A percentile compares a stretch with the other conserved stretches of the same genome.
phyloP scores from a whole-genome alignment of 1,284 basidiomycete species.

The Erythrobasidium hasegawianum region DNA sequence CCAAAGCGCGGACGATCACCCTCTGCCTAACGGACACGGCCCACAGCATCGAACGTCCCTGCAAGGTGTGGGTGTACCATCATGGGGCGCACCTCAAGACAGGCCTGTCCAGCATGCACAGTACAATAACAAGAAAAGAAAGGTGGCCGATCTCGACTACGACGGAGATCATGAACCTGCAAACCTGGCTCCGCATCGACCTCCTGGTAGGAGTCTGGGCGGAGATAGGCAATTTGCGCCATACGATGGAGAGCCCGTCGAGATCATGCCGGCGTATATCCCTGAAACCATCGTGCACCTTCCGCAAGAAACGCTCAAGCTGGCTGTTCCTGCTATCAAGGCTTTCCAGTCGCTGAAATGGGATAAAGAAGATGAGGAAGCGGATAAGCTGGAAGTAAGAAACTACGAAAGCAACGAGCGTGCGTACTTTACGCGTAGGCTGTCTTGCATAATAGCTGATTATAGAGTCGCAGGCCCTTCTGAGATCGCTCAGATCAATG shows the following conservation, averaged over 20 bases:
- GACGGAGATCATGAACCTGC: conserved; percentile 1
- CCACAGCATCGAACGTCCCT: conserved; percentile 11
- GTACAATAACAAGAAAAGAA: conserved; percentile 11
- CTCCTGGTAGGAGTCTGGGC: conserved; percentile 62
- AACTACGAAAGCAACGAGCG: conserved; percentile 66
- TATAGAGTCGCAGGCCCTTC: conserved; percentile 55
- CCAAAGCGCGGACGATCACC: no score
- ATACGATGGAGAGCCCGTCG: conserved; percentile 53
- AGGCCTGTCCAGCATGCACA: conserved; percentile 18
- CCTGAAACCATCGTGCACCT: conserved; percentile 37
- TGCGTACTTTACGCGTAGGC: conserved; percentile 49
- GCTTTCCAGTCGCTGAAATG: conserved; percentile 59
- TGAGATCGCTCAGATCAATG: conserved; percentile 64
- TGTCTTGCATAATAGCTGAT: no score
- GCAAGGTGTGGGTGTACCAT: conserved; percentile 14
- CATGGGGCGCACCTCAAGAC: conserved; percentile 29
- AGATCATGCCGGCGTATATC: conserved; percentile 52
- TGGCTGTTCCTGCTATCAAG: conserved; percentile 55
- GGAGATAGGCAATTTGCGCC: conserved; percentile 60
- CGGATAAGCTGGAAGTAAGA: conserved; percentile 67
- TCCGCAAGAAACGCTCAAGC: conserved; percentile 48
- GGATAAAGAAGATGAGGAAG: conserved; percentile 58
- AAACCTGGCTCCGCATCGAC: conserved; percentile 1
- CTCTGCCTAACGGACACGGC: conserved; percentile 3
- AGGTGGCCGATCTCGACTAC: conserved; percentile 9